phyloP scores from a whole-genome alignment of 805 yeast genomes.

The Wickerhamiella qilinensis region DNA sequence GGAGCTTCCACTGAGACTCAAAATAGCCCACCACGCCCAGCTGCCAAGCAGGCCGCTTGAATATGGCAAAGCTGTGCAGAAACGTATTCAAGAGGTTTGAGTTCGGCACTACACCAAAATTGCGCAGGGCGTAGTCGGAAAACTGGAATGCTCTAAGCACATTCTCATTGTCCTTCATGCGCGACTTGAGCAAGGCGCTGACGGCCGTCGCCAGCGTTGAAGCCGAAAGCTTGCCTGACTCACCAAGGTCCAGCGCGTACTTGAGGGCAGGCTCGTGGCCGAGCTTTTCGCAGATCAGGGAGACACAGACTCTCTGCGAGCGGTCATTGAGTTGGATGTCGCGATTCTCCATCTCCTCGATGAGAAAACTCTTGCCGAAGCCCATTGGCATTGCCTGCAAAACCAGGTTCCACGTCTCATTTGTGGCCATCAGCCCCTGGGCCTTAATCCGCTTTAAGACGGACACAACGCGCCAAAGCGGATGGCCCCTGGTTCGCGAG shows the following conservation, averaged over 20 bases:
- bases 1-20: too few species aligned
- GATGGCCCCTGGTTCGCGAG: slow-evolving; percentile 6
- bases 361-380: slow-evolving; percentile 13
- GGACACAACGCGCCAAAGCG: slow-evolving; percentile 6
- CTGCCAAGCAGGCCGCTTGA: too few species aligned
- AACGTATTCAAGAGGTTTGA: slow-evolving; percentile 6
- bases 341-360: slow-evolving; percentile 13
- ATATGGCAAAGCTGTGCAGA: slow-evolving; percentile 6
- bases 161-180: slow-evolving; percentile 3
- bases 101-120: neutral
- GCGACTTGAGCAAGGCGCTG: slow-evolving; percentile 2
- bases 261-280: neutral
- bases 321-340: slow-evolving; percentile 6
- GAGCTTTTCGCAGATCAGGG: slow-evolving; percentile 2
- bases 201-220: slow-evolving; percentile 3
- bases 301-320: slow-evolving; percentile 7
- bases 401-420: slow-evolving; percentile 11
- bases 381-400: slow-evolving; percentile 14
- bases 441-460: slow-evolving; percentile 4
- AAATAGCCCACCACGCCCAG: too few species aligned
- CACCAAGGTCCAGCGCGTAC: neutral
- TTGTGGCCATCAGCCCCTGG: slow-evolving; percentile 4
- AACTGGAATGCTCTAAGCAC: slow-evolving; percentile 6
- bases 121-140: neutral
- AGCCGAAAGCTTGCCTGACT: slow-evolving; percentile 2